Conservation (phyloP, 768 basidiomycete genomes). For the Termitomyces sp. region DNA sequence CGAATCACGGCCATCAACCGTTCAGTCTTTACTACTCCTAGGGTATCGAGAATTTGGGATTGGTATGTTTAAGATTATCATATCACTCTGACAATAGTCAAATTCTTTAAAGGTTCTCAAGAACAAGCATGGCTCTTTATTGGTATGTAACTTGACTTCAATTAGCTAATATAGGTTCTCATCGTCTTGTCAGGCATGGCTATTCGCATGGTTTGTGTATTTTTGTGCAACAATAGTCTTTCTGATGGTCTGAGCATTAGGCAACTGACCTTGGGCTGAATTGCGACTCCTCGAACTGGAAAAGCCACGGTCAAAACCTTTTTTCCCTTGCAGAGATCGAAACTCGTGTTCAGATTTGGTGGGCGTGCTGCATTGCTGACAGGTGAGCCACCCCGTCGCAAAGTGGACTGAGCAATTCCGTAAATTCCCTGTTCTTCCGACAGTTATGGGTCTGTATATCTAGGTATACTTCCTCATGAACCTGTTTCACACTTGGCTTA, state of each 20-base stretch:
- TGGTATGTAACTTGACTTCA: slow-evolving; percentile 39
- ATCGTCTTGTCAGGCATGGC: slow-evolving; percentile 52
- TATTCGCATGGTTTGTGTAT: slow-evolving; percentile 59
- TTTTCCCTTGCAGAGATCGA: slow-evolving; percentile 70
- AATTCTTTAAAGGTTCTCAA: slow-evolving; percentile 51
- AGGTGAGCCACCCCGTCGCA: slow-evolving; percentile 42
- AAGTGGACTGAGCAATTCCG: not conserved
- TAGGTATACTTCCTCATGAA: slow-evolving; percentile 44
- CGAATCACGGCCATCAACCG: slow-evolving; percentile 68
- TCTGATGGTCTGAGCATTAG: slow-evolving; percentile 23
- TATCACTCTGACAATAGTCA: not conserved
- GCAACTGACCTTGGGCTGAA: slow-evolving; percentile 82
- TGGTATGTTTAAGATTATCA: slow-evolving; percentile 28
- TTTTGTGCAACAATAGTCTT: not conserved
- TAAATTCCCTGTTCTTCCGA: not conserved
- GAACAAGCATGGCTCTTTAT: slow-evolving; percentile 86
- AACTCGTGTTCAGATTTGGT: slow-evolving; percentile 76
- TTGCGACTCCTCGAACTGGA: slow-evolving; percentile 76
- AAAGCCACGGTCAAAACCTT: slow-evolving; percentile 54
- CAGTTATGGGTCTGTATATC: slow-evolving; percentile 72
- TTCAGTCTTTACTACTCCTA: slow-evolving; percentile 76
- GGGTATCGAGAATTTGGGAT: slow-evolving; percentile 87
- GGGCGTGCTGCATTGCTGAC: slow-evolving; percentile 70
- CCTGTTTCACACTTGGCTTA: slow-evolving; percentile 11
- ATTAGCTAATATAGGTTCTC: not conserved